phyloP scores from a whole-genome alignment of 352 stramenopile species.

The Phytophthora crassamura region DNA sequence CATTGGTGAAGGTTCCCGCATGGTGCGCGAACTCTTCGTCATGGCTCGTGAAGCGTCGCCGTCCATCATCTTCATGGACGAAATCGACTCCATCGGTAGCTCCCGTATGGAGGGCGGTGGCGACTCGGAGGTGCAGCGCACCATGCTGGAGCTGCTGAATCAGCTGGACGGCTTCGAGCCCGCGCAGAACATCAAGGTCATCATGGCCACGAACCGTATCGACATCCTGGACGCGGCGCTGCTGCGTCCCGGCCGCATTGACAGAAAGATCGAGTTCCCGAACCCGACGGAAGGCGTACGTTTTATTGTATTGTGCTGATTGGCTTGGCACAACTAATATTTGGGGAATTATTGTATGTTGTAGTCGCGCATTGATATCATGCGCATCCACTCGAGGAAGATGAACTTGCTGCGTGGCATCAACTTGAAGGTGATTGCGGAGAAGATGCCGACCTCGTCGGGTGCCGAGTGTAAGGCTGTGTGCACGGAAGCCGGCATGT shows the following conservation, averaged over 20 bases:
- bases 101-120: constrained; percentile 93
- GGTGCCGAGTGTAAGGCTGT: constrained; percentile 99
- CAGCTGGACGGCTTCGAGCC: constrained; percentile 98
- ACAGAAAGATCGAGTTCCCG: constrained; percentile 99
- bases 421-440: constrained; percentile 97
- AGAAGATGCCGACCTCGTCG: constrained; percentile 98
- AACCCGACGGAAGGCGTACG: constrained; percentile 95
- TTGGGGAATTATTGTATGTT: constrained; percentile 24
- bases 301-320: constrained; percentile 4
- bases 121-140: constrained; percentile 99
- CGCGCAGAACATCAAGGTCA: constrained; percentile 98
- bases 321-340: constrained; percentile 11
- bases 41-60: constrained; percentile 98
- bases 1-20: constrained; percentile 98
- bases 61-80: constrained; percentile 99
- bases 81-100: constrained; percentile 99
- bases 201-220: constrained; percentile 99
- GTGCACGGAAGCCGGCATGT: constrained; percentile 99
- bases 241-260: constrained; percentile 97
- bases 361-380: constrained; percentile 95
- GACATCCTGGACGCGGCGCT: constrained; percentile 98
- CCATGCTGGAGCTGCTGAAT: constrained; percentile 99
- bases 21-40: constrained; percentile 99
- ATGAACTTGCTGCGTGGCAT: constrained; percentile 99
- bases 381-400: constrained; percentile 98